Evolutionary conservation across 1,139 yeast species (phyloP).

Genomic region (Groenewaldozyma sp.): DNA sequence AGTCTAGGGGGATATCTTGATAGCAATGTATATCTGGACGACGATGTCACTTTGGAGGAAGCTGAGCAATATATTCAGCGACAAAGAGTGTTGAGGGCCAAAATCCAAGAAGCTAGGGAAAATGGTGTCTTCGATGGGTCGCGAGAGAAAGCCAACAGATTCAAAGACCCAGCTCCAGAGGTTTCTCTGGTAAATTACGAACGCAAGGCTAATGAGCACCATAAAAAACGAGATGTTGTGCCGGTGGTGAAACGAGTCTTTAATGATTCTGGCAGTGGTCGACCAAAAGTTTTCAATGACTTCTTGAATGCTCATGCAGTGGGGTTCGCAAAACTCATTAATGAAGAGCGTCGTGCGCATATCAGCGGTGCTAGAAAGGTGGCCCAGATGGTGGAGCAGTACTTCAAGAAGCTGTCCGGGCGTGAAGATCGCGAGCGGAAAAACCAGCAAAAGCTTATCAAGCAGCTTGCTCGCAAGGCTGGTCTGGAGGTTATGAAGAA

Average conservation of each 20-base stretch:
- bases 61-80: constrained; percentile 40
- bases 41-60: constrained; percentile 38
- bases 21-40: constrained; percentile 51
- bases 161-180: constrained; percentile 32
- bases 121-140: constrained; percentile 34
- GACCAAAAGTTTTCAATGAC: constrained; percentile 48
- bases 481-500: constrained; percentile 79
- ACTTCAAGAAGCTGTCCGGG: constrained; percentile 77
- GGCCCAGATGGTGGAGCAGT: constrained; percentile 75
- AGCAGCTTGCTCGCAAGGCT: constrained; percentile 65
- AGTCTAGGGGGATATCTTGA: constrained; percentile 37
- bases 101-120: constrained; percentile 47
- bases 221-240: no score
- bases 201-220: constrained; percentile 26
- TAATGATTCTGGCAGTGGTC: constrained; percentile 29
- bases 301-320: constrained; percentile 70
- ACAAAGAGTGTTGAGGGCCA: constrained; percentile 35
- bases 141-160: constrained; percentile 39
- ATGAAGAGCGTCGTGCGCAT: constrained; percentile 57
- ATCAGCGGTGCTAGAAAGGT: constrained; percentile 62
- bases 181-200: constrained; percentile 18
- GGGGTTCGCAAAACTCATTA: constrained; percentile 60
- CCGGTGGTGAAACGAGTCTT: constrained; percentile 24
- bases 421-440: constrained; percentile 79
- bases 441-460: constrained; percentile 42